Evolutionary conservation across 768 basidiomycete species (phyloP).

Genomic region (Porpolomopsis calyptriformis): DNA sequence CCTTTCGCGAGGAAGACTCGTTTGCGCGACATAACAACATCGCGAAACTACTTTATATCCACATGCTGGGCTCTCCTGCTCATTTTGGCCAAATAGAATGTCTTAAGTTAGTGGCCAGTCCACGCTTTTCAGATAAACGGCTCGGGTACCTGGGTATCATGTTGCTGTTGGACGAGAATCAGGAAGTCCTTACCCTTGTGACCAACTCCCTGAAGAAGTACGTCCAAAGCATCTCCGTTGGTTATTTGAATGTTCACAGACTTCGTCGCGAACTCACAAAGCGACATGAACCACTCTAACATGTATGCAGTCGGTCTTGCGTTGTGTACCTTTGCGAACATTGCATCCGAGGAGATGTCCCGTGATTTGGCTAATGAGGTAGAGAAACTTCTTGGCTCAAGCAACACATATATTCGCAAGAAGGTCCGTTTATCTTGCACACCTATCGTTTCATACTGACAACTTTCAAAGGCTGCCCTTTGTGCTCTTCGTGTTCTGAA

Average conservation of each 20-base stretch:
- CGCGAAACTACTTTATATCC: slow-evolving; percentile 95
- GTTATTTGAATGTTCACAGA: background rate
- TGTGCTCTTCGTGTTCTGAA: slow-evolving; percentile 91
- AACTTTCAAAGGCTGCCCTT: slow-evolving; percentile 63
- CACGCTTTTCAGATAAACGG: slow-evolving; percentile 91
- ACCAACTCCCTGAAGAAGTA: slow-evolving; percentile 99
- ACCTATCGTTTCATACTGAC: slow-evolving; percentile 1
- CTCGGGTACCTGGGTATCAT: slow-evolving; percentile 96
- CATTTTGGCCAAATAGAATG: slow-evolving; percentile 99
- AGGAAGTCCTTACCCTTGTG: slow-evolving; percentile 93
- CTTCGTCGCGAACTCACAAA: slow-evolving; percentile 23
- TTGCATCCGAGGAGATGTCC: slow-evolving; percentile 99
- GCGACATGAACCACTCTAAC: slow-evolving; percentile 99
- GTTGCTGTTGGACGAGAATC: slow-evolving; percentile 93
- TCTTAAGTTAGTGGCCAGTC: slow-evolving; percentile 87
- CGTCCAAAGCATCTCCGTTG: slow-evolving; percentile 13
- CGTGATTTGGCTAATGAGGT: slow-evolving; percentile 96
- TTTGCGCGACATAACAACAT: slow-evolving; percentile 94
- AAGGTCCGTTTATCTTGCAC: slow-evolving; percentile 48
- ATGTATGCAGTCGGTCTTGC: slow-evolving; percentile 98
- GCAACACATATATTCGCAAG: slow-evolving; percentile 97
- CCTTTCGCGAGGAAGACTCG: slow-evolving; percentile 95
- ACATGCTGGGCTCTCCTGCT: slow-evolving; percentile 97
- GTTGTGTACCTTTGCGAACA: slow-evolving; percentile 96
- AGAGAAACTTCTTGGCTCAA: slow-evolving; percentile 92